Conservation (phyloP, 2,329 filamentous ascomycete genomes). For the Aotearoamyces nothofagi region DNA sequence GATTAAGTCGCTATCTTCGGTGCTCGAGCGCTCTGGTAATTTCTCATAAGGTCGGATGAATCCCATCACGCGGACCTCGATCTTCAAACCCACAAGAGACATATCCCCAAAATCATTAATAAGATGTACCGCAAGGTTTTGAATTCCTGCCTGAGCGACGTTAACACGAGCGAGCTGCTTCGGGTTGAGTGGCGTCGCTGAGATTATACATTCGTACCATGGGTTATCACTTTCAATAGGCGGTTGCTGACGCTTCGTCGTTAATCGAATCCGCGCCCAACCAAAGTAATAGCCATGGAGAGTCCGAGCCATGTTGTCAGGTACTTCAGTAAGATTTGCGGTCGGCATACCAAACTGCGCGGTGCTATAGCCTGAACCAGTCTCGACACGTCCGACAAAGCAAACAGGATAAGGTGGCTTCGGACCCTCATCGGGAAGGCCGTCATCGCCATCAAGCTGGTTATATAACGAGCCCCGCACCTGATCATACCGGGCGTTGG, state of each 20-base stretch:
- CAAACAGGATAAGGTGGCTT: conserved; percentile 35
- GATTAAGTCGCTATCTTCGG: conserved; percentile 27
- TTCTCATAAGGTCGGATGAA: conserved; percentile 34
- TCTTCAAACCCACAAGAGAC: conserved; percentile 24
- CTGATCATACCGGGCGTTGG: conserved; percentile 23
- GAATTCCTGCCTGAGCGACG: conserved; percentile 28
- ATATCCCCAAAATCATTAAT: conserved; percentile 31
- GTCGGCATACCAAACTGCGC: conserved; percentile 32
- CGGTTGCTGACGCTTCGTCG: no score
- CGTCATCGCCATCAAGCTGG: conserved; percentile 15
- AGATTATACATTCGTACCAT: no score
- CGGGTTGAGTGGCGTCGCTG: no score
- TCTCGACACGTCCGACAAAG: conserved; percentile 31
- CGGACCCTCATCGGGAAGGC: conserved; percentile 31
- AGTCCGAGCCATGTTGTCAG: conserved; percentile 34
- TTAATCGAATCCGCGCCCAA: conserved; percentile 42
- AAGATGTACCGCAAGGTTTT: conserved; percentile 36
- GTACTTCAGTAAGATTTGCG: conserved; percentile 35
- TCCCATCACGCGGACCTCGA: conserved; percentile 45
- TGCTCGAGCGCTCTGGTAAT: conserved; percentile 23
- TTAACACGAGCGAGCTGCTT: conserved; percentile 6
- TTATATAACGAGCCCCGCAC: conserved; percentile 22
- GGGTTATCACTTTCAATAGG: no score
- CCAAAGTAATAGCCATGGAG: conserved; percentile 49
- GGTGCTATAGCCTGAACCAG: conserved; percentile 26